phyloP scores from a whole-genome alignment of 2,329 filamentous ascomycete species.

The Albophoma yamanashiensis region DNA sequence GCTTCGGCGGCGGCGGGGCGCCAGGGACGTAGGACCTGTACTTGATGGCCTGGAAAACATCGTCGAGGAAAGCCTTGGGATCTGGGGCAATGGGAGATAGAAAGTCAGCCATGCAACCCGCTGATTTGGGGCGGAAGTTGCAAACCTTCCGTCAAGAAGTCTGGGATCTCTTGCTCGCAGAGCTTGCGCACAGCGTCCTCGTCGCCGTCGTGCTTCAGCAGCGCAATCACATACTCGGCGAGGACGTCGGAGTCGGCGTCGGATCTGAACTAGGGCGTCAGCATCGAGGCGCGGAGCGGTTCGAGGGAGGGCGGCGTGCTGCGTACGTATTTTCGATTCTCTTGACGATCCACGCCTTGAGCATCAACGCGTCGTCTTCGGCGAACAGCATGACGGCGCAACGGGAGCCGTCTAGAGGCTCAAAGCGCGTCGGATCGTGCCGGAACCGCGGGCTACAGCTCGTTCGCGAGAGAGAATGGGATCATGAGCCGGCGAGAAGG shows the following conservation, averaged over 20 bases:
- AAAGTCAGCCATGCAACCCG: neutral
- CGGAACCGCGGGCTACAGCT: neutral
- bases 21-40: constrained; percentile 52
- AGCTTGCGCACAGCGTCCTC: constrained; percentile 52
- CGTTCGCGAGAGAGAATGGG: neutral
- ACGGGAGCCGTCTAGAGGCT: neutral
- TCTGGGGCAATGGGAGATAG: constrained; percentile 11
- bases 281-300: neutral
- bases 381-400: constrained; percentile 44
- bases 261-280: constrained; percentile 37
- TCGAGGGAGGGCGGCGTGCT: neutral
- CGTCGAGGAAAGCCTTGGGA: constrained; percentile 49
- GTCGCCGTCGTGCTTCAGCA: constrained; percentile 60
- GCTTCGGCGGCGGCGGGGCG: constrained; percentile 28
- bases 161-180: constrained; percentile 61
- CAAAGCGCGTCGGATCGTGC: neutral
- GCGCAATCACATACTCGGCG: constrained; percentile 73
- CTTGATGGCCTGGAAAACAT: constrained; percentile 56
- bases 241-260: constrained; percentile 75
- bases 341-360: constrained; percentile 71
- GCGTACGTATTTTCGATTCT: constrained; percentile 65
- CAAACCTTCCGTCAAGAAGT: constrained; percentile 60
- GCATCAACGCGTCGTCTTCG: constrained; percentile 48
- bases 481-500: neutral
- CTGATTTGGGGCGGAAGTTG: constrained; percentile 21